Evolutionary conservation across 257 asterid genomes (phyloP).

Genomic region (Misopates orontium): DNA sequence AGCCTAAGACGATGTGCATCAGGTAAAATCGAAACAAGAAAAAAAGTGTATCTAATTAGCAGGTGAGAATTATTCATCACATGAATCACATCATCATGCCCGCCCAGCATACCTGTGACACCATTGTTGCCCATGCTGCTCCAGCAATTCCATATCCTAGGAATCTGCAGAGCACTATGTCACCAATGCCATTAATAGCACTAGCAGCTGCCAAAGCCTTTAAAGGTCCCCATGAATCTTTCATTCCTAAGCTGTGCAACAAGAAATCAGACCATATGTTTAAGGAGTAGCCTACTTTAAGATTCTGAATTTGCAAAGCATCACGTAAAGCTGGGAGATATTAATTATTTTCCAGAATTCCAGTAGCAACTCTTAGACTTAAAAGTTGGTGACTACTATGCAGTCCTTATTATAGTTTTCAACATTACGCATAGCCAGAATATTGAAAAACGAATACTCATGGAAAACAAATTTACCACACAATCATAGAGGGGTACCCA

Average conservation of each 20-base stretch:
- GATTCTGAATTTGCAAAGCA: constrained; percentile 16
- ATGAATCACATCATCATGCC: constrained; percentile 15
- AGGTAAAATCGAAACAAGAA: constrained; percentile 15
- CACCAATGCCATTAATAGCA: constrained; percentile 81
- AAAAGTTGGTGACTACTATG: not conserved
- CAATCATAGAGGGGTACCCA: constrained; percentile 12
- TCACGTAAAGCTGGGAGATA: constrained; percentile 6
- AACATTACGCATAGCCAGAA: not conserved
- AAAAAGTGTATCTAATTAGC: constrained; percentile 13
- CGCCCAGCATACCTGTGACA: constrained; percentile 67
- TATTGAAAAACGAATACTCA: not conserved
- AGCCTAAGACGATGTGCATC: constrained; percentile 53
- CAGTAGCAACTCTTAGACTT: constrained; percentile 19
- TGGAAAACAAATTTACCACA: constrained; percentile 7
- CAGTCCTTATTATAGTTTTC: constrained; percentile 13
- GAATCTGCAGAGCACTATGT: constrained; percentile 77
- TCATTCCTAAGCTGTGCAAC: constrained; percentile 87
- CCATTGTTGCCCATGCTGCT: constrained; percentile 99
- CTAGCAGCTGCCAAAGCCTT: constrained; percentile 91
- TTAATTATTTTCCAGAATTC: not conserved
- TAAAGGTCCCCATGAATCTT: constrained; percentile 97
- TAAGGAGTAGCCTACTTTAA: constrained; percentile 16
- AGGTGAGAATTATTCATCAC: not conserved
- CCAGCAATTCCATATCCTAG: constrained; percentile 93
- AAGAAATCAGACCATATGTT: constrained; percentile 16